Conservation (phyloP, 2,329 filamentous ascomycete genomes). For the Aspergillus carbonarius region DNA sequence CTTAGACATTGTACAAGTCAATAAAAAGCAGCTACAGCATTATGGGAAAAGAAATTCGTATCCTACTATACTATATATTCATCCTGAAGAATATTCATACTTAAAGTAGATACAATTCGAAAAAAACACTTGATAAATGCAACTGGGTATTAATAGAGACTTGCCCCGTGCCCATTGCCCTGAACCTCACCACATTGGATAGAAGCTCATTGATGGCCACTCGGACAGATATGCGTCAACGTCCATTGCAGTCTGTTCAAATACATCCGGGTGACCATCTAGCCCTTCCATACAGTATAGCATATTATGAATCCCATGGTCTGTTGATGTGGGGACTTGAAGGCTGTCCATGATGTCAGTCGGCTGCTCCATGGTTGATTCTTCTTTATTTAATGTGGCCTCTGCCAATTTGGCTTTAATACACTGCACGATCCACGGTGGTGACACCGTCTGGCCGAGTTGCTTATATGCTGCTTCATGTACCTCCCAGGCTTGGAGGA, state of each 20-base stretch:
- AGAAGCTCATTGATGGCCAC: conserved; percentile 5
- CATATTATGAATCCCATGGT: background rate
- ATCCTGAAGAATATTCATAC: too few species aligned
- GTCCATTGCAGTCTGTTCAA: background rate
- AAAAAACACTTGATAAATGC: too few species aligned
- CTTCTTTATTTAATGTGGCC: background rate
- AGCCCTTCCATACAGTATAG: background rate
- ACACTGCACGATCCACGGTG: conserved; percentile 31
- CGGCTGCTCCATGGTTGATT: background rate
- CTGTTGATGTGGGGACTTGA: background rate
- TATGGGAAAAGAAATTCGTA: too few species aligned
- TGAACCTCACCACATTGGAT: background rate
- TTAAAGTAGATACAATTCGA: background rate
- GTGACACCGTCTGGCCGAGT: conserved; percentile 11
- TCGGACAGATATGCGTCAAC: background rate
- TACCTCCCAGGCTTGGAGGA: conserved; percentile 46
- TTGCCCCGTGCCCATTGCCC: background rate
- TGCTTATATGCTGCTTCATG: conserved; percentile 21
- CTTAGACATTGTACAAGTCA: too few species aligned
- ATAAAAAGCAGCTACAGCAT: too few species aligned
- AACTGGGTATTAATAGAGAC: background rate
- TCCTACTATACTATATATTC: too few species aligned
- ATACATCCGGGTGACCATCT: background rate
- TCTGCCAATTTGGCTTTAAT: conserved; percentile 26
- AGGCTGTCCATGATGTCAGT: background rate